These are phyloP conservation scores for Metarhizium humberi DNA, from an alignment of 2,329 filamentous ascomycete species.

Conservation along the genomic window DNA sequence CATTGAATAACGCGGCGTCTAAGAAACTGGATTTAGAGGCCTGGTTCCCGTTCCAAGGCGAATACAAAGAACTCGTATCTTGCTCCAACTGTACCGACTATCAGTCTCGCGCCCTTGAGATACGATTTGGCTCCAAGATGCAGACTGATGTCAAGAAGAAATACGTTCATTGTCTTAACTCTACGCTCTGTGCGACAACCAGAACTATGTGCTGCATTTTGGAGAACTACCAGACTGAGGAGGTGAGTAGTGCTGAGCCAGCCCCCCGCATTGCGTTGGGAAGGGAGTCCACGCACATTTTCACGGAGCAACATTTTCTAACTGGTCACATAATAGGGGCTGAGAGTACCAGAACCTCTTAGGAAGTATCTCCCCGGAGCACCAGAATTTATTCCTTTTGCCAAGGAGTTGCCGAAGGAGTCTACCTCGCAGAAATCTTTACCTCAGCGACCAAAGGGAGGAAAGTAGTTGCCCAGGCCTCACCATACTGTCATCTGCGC, in stretches of 20 bases:
- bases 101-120: slow-evolving; percentile 88
- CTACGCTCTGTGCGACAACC: slow-evolving; percentile 83
- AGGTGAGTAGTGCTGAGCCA: slow-evolving; percentile 35
- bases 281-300: slow-evolving; percentile 16
- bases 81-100: slow-evolving; percentile 99
- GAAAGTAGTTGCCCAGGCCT: slow-evolving; percentile 6
- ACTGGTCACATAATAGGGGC: slow-evolving; percentile 39
- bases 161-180: slow-evolving; percentile 90
- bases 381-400: slow-evolving; percentile 81
- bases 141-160: slow-evolving; percentile 77
- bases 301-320: background rate
- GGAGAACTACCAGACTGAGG: slow-evolving; percentile 92
- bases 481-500: background rate
- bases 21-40: slow-evolving; percentile 97
- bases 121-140: slow-evolving; percentile 82
- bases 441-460: slow-evolving; percentile 21
- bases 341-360: slow-evolving; percentile 72
- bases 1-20: slow-evolving; percentile 64
- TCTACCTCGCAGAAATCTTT: slow-evolving; percentile 22
- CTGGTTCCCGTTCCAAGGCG: slow-evolving; percentile 91
- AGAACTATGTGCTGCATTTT: slow-evolving; percentile 88
- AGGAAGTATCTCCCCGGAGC: slow-evolving; percentile 85
- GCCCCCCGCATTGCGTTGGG: background rate
- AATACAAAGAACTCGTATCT: slow-evolving; percentile 97
- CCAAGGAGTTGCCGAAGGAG: slow-evolving; percentile 76